Percentiles rank a stretch among this genome's conserved stretches.
phyloP scores from a whole-genome alignment of 2,329 filamentous ascomycete genomes.

The Diaporthe ilicicola region DNA sequence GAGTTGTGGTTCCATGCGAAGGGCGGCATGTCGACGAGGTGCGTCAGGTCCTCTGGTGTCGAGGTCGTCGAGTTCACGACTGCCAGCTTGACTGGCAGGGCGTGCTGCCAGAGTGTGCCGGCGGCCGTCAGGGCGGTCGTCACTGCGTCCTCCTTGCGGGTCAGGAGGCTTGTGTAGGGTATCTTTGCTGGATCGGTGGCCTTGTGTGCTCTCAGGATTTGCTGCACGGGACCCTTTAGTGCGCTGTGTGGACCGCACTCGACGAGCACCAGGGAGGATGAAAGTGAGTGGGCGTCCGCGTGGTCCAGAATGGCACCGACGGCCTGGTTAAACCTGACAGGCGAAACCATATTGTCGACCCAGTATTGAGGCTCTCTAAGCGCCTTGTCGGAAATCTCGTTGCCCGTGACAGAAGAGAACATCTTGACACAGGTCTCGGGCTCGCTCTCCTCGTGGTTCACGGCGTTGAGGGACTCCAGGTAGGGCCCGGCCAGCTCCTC shows the following conservation, averaged over 20 bases:
- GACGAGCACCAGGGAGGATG: constrained; percentile 51
- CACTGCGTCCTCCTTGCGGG: constrained; percentile 17
- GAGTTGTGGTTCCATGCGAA: constrained; percentile 58
- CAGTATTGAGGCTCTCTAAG: constrained; percentile 34
- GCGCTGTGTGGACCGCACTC: constrained; percentile 61
- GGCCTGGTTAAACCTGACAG: constrained; percentile 27
- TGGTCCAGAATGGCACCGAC: neutral
- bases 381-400: neutral
- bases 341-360: constrained; percentile 31
- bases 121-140: constrained; percentile 21
- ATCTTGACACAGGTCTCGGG: constrained; percentile 23
- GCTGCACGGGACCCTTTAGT: constrained; percentile 58
- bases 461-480: constrained; percentile 24
- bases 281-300: neutral
- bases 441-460: neutral
- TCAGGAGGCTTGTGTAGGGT: constrained; percentile 12
- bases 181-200: neutral
- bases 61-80: constrained; percentile 13
- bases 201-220: constrained; percentile 52
- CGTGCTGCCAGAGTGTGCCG: constrained; percentile 11
- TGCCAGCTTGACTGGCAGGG: constrained; percentile 13
- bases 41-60: constrained; percentile 28
- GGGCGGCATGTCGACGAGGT: constrained; percentile 49
- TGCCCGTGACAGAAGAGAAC: constrained; percentile 34
- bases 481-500: constrained; percentile 33